These are phyloP conservation scores for Peronospora belbahrii DNA, from an alignment of 352 stramenopile species.

Conservation along the genomic window DNA sequence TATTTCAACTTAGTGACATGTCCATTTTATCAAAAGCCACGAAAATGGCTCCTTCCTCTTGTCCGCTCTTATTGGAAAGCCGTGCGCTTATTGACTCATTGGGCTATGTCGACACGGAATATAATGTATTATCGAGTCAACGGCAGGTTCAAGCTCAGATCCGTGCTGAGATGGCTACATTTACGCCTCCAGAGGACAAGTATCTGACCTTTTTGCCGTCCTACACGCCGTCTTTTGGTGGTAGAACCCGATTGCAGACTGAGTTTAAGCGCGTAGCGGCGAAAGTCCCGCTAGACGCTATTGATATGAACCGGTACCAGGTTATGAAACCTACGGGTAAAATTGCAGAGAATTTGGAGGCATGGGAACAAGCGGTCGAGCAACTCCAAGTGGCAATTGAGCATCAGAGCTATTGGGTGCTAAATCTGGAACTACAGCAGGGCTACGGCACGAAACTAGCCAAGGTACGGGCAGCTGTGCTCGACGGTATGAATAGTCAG, in stretches of 20 bases:
- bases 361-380: conserved; percentile 50
- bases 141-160: conserved; percentile 61
- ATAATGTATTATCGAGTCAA: conserved; percentile 37
- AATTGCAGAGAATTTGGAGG: conserved; percentile 26
- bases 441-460: conserved; percentile 59
- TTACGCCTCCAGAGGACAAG: conserved; percentile 30
- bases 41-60: conserved; percentile 27
- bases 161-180: conserved; percentile 63
- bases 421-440: conserved; percentile 73
- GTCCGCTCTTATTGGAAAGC: conserved; percentile 54
- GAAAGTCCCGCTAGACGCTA: conserved; percentile 55
- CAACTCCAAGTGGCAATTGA: conserved; percentile 48
- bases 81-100: conserved; percentile 65
- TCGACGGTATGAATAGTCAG: conserved; percentile 59
- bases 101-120: conserved; percentile 67
- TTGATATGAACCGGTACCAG: conserved; percentile 69
- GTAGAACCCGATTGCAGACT: conserved; percentile 43
- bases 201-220: conserved; percentile 63
- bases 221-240: conserved; percentile 47
- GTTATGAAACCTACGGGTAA: conserved; percentile 39
- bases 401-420: conserved; percentile 52
- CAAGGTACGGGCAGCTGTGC: conserved; percentile 50
- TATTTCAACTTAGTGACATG: background rate
- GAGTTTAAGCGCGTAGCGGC: conserved; percentile 69
- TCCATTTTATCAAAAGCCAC: background rate